Percentiles rank a stretch among this genome's conserved stretches.
phyloP scores from a whole-genome alignment of 192 early-diverging fungal species.

The Coemansia umbellata region DNA sequence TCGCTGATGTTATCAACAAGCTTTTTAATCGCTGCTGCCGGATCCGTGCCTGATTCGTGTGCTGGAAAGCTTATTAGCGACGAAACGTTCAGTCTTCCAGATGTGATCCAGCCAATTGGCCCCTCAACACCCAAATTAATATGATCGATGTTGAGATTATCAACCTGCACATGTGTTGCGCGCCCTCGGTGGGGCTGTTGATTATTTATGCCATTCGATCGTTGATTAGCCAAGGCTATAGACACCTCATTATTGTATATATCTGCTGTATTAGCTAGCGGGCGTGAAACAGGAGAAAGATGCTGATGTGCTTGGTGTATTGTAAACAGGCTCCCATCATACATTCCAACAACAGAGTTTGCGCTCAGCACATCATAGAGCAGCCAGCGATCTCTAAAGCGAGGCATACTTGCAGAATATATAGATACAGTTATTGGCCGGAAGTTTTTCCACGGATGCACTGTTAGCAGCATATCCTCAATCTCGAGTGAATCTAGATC shows the following conservation, averaged over 20 bases:
- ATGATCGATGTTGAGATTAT: conserved; percentile 87
- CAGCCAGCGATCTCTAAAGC: conserved; percentile 88
- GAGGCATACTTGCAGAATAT: conserved; percentile 77
- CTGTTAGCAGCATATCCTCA: conserved; percentile 83
- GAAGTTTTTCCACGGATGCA: conserved; percentile 72
- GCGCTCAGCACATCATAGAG: conserved; percentile 88
- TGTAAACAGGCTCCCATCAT: conserved; percentile 93
- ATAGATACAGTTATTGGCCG: conserved; percentile 85
- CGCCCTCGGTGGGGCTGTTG: background rate
- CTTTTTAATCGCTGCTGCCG: conserved; percentile 53
- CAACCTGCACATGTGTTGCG: conserved; percentile 72
- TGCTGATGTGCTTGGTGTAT: conserved; percentile 81
- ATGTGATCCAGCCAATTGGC: conserved; percentile 92
- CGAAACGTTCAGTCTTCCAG: conserved; percentile 78
- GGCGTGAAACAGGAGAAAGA: conserved; percentile 16
- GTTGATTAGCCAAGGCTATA: background rate
- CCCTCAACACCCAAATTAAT: conserved; percentile 80
- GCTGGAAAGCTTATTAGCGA: conserved; percentile 64
- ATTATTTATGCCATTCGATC: background rate
- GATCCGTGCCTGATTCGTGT: conserved; percentile 39
- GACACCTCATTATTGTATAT: background rate
- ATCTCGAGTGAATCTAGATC: conserved; percentile 76
- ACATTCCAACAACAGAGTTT: conserved; percentile 83
- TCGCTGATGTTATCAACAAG: conserved; percentile 70
- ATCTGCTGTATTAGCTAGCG: background rate